Base-by-base conservation (phyloP, 305 asterid genomes). In the Euphrasia arctica region DNA sequence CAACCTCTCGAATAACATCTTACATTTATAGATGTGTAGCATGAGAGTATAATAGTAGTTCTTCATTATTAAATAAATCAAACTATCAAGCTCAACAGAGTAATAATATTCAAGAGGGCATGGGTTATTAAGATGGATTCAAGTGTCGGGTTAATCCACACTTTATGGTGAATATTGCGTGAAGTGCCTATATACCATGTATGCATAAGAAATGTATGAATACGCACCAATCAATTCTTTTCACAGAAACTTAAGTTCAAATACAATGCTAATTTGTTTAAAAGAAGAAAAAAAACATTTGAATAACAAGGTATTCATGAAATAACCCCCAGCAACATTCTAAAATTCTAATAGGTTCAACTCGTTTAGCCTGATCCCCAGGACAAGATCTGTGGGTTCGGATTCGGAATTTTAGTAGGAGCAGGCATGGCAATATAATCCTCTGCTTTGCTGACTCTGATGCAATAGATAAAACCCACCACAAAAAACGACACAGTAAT, bases 1-100 rank as follows among this genome's bases (percentile, higher is more conserved):
- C 22, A 18, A 18, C 22, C 22, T 18, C 22, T 18, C 22, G 22
- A 18, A 18, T 18, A 0, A 18, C 22, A 18, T 18, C 22, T 18
- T 18, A 18, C 22, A 18, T 31, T 64, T 51, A 72, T 15, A 69
- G 72, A 39, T 39, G 43, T 4, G 43, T 39, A 76, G 47, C 70
- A 74, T 58, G 60, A 57, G 15, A 25, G 61, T 54, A 67, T 62
- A 27, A 29, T 9, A 31, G 25, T 64, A 18, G 22, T 18, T 47
- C 55, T 34, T 42, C 54, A 66, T 28, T 50, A 41, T 28, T 27
- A 9, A 18, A 70, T 14, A 65, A 18, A 18, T 54, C 41, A 50
- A 70, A 66, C 29, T 25, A 56, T 31, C 58, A 66, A 32, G 48
- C 67, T 13, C 55, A 27, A 62, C 32, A 34, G 54, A 12, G 49